Percentiles rank a stretch among this genome's conserved stretches.
Evolutionary conservation across 306 rosid species (phyloP).

Genomic region (Lablab purpureus): DNA sequence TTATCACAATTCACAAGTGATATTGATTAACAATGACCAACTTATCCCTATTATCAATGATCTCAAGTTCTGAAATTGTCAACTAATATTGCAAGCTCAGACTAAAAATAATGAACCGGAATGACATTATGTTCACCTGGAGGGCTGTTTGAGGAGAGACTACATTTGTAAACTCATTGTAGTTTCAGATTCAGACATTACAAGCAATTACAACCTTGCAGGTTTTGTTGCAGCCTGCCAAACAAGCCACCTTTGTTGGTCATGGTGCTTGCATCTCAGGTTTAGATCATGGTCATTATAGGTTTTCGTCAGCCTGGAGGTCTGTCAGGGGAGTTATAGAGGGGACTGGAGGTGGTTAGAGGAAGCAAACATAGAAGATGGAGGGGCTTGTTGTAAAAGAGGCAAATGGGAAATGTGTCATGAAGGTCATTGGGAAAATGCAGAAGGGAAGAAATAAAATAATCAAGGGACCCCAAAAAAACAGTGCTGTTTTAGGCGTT

Average conservation of each 20-base stretch:
- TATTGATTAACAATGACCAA: not conserved
- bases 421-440: not conserved
- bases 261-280: not conserved
- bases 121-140: not conserved
- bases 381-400: not conserved
- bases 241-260: not conserved
- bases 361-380: not conserved
- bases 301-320: not conserved
- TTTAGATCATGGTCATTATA: not conserved
- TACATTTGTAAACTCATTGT: not conserved
- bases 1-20: not conserved
- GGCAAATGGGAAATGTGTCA: not conserved
- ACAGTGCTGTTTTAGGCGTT: not conserved
- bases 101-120: not conserved
- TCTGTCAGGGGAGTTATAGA: not conserved
- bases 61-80: conserved; percentile 5
- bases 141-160: not conserved
- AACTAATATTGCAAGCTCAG: not conserved
- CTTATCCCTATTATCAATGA: not conserved
- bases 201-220: not conserved
- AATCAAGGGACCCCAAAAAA: not conserved
- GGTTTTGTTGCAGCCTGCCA: not conserved
- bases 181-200: not conserved
- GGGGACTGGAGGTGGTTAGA: not conserved
- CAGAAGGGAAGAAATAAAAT: not conserved